These are phyloP conservation scores for Backusella westeae DNA, from an alignment of 192 early-diverging fungal genomes.

Conservation along the genomic window DNA sequence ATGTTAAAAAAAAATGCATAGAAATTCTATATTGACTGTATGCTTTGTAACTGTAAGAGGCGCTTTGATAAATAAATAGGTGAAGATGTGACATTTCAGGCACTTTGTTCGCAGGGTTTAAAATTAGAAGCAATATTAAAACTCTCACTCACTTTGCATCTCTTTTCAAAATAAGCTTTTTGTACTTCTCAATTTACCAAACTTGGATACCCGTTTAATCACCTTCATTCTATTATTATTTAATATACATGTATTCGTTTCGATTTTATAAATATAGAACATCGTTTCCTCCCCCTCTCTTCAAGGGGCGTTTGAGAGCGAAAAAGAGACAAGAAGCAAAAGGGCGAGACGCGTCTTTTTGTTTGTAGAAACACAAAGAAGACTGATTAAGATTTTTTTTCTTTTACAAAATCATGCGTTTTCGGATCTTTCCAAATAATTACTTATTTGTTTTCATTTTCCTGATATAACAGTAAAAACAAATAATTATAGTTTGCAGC, in stretches of 20 bases:
- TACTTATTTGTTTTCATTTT: not conserved
- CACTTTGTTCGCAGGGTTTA: not conserved
- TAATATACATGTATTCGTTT: not conserved
- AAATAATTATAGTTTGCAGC: not conserved
- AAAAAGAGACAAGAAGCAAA: not conserved
- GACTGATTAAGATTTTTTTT: not conserved
- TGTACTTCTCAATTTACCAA: not conserved
- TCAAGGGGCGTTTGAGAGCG: too few relatives aligned
- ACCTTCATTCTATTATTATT: not conserved
- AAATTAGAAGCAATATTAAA: not conserved
- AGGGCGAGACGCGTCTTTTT: not conserved
- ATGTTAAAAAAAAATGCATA: not conserved
- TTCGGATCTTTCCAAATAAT: not conserved
- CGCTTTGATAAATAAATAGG: not conserved
- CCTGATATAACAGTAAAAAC: not conserved
- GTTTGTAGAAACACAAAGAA: not conserved
- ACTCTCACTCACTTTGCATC: not conserved
- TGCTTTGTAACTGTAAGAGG: not conserved
- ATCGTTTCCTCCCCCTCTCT: too few relatives aligned
- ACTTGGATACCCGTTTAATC: not conserved
- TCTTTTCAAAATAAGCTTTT: conserved; percentile 1
- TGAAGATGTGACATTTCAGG: not conserved
- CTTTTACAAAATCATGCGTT: not conserved
- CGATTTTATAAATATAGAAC: too few relatives aligned
- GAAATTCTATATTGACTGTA: not conserved